Percentiles rank a stretch among this genome's conserved stretches.
phyloP scores from a whole-genome alignment of 2,329 filamentous ascomycete species.

The Taxawa tesnikishii region DNA sequence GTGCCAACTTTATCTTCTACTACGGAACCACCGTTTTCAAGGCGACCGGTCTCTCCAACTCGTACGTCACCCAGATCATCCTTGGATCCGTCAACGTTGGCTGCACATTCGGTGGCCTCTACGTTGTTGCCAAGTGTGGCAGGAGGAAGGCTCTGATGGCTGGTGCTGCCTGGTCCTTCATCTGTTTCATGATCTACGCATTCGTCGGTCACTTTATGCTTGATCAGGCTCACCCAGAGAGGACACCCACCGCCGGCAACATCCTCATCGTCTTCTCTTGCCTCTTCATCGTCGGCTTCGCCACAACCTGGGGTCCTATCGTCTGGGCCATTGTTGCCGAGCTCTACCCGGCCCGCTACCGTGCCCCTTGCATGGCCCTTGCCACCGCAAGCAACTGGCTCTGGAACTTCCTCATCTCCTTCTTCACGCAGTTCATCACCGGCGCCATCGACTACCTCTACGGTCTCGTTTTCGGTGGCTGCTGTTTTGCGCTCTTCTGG shows the following conservation, averaged over 20 bases:
- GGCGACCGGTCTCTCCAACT: slow-evolving; percentile 19
- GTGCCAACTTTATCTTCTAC: slow-evolving; percentile 21
- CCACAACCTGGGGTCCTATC: slow-evolving; percentile 21
- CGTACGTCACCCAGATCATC: slow-evolving; percentile 35
- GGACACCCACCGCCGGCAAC: slow-evolving; percentile 15
- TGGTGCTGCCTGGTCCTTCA: slow-evolving; percentile 27
- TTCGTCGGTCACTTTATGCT: slow-evolving; percentile 18
- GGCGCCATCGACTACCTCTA: slow-evolving; percentile 25
- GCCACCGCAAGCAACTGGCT: slow-evolving; percentile 33
- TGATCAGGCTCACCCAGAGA: slow-evolving; percentile 11
- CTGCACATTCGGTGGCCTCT: slow-evolving; percentile 35
- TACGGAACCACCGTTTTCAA: slow-evolving; percentile 37
- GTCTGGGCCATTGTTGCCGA: slow-evolving; percentile 24
- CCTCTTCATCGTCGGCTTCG: slow-evolving; percentile 22
- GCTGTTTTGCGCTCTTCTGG: slow-evolving; percentile 19
- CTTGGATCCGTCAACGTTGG: slow-evolving; percentile 35
- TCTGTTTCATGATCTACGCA: slow-evolving; percentile 51
- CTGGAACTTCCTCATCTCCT: slow-evolving; percentile 28
- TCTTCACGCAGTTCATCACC: slow-evolving; percentile 25
- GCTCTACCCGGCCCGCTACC: slow-evolving; percentile 23
- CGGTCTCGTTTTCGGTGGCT: slow-evolving; percentile 27
- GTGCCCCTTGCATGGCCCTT: slow-evolving; percentile 31
- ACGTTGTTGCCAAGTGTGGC: slow-evolving; percentile 36
- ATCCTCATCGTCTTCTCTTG: slow-evolving; percentile 24
- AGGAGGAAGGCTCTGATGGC: slow-evolving; percentile 34